Base-by-base conservation (phyloP, 257 asterid genomes). In the Capsicum rhomboideum region DNA sequence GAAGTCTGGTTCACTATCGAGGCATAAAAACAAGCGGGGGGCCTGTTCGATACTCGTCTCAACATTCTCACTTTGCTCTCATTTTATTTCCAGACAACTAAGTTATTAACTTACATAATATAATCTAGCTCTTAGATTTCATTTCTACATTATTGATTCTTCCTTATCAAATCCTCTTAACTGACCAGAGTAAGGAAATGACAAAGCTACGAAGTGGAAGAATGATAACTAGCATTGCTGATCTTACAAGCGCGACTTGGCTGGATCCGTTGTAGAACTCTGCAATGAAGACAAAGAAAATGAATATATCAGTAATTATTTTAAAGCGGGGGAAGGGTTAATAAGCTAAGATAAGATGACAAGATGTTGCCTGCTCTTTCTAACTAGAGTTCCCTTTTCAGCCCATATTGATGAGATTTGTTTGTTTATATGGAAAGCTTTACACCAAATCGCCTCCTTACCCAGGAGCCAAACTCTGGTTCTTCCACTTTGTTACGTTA, bases 241-340 rank as follows among this genome's bases (percentile, higher is more conserved):
- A 82, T 81, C 92, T 94, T 86, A 95, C 67, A 95, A 52, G 52
- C 98, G 96, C 13, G 99, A 90, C 91, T 90, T 91, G 14, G 86
- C 89, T 42, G 87, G 86, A 58, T 89, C 89, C 64, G 21, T 61
- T 8, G 89, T 81, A n/a, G 80, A 85, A 83, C 97, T 94, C 99
- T 95, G 88, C 89, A 84, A 68, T 28, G 77, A 78, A 34, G 69
- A 83, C 72, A 58, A 59, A 3, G n/a, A 1, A 66, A 7, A 31
- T 77, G 44, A 26, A 77, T 14, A 26, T 46, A 50, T 50, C 16
- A 26, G 46, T 77, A 77, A 26, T 26, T 50, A 26, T 26, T 50
- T 77, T 28, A 8, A 49, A 42, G 8, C 0, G 0, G 80, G 23
- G 20, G 9, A 26, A 2, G 46, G 46, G 61, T 26, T 49, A 23